Conservation (phyloP, 2,329 filamentous ascomycete genomes). For the Bretziella fagacearum region DNA sequence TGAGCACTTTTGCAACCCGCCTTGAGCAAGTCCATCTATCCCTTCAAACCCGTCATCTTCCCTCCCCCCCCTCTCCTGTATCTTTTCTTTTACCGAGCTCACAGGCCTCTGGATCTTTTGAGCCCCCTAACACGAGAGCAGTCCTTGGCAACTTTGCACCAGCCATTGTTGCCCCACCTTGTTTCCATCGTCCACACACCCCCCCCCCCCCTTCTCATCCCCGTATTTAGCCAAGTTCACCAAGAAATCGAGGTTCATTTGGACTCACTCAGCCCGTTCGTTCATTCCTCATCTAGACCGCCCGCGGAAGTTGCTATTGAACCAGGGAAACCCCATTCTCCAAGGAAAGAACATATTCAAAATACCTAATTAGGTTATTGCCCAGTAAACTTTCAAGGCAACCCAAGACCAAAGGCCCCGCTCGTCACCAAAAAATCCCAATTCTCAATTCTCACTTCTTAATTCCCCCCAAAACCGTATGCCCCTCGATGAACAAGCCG, state of each 20-base stretch:
- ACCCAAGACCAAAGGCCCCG: neutral
- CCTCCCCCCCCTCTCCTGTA: too few species aligned
- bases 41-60: too few species aligned
- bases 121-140: neutral
- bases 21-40: too few species aligned
- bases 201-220: neutral
- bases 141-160: neutral
- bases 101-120: neutral
- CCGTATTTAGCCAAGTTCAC: neutral
- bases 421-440: neutral
- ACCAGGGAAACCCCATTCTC: too few species aligned
- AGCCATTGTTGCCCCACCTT: neutral
- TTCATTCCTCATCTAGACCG: too few species aligned
- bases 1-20: too few species aligned
- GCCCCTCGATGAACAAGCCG: slow-evolving; percentile 3
- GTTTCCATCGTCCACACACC: neutral
- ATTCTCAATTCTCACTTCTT: neutral
- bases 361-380: neutral
- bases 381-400: neutral
- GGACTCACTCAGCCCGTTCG: too few species aligned
- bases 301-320: too few species aligned
- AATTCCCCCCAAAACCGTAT: neutral
- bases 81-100: too few species aligned
- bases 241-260: neutral
- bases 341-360: neutral